phyloP scores from a whole-genome alignment of 768 basidiomycete species.

The Boletus rubroflammeus region DNA sequence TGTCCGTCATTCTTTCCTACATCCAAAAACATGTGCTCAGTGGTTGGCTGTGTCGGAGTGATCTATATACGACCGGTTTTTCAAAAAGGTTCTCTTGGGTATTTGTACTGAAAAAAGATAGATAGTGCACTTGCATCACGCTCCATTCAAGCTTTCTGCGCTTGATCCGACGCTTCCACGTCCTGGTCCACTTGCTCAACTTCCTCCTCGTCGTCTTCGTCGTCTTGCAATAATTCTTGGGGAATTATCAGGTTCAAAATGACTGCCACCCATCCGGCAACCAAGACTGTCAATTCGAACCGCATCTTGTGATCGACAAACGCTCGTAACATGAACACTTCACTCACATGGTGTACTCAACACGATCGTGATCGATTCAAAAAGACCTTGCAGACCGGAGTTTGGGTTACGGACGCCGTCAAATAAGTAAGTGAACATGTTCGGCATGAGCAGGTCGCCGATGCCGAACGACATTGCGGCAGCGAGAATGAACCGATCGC shows the following conservation, averaged over 20 bases:
- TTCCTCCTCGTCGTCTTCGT: constrained; percentile 15
- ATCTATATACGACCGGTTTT: background rate
- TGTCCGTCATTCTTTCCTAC: background rate
- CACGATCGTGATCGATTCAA: constrained; percentile 77
- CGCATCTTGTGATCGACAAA: background rate
- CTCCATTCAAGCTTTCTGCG: background rate
- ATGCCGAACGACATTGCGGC: constrained; percentile 68
- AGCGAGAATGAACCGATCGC: constrained; percentile 67
- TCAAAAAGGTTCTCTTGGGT: background rate
- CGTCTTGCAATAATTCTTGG: constrained; percentile 22
- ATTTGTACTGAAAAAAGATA: background rate
- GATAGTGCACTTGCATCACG: background rate
- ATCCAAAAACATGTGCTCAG: background rate
- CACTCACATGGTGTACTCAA: constrained; percentile 76
- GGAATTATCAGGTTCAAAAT: constrained; percentile 59
- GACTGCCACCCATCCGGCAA: constrained; percentile 54
- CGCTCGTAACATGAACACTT: constrained; percentile 1
- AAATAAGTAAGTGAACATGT: constrained; percentile 67
- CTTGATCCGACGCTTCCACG: constrained; percentile 17
- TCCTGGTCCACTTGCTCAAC: constrained; percentile 24
- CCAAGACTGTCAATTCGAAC: constrained; percentile 40
- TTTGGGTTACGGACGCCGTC: constrained; percentile 52
- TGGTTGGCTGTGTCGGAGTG: background rate
- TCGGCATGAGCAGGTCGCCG: constrained; percentile 64
- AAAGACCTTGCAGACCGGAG: constrained; percentile 60